phyloP scores from a whole-genome alignment of 2,329 filamentous ascomycete genomes.

The Catunica adiposa region DNA sequence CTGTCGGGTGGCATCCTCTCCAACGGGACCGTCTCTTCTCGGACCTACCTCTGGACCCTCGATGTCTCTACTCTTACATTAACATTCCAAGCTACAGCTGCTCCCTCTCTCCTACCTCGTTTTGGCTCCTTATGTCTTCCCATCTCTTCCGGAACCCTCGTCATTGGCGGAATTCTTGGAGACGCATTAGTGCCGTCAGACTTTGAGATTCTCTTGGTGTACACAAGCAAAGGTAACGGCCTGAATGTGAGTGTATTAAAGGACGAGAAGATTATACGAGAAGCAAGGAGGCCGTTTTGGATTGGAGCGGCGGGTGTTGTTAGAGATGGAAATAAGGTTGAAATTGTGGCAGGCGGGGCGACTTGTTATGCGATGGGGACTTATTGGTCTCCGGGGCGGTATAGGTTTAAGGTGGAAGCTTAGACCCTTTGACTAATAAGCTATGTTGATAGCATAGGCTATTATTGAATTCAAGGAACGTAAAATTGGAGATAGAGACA shows the following conservation, averaged over 20 bases:
- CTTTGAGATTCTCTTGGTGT: conserved; percentile 8
- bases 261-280: conserved; percentile 6
- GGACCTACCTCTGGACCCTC: conserved; percentile 49
- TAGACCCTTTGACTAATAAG: too few species aligned
- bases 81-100: background rate
- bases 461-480: too few species aligned
- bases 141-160: conserved; percentile 23
- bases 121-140: conserved; percentile 10
- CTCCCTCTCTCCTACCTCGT: background rate
- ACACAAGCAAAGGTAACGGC: background rate
- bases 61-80: background rate
- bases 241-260: background rate
- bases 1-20: too few species aligned
- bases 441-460: too few species aligned
- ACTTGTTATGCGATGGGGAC: conserved; percentile 86
- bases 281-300: conserved; percentile 39
- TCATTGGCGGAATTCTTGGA: conserved; percentile 7
- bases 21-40: conserved; percentile 55
- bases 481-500: too few species aligned
- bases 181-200: conserved; percentile 3
- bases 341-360: conserved; percentile 63
- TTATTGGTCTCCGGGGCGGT: conserved; percentile 56
- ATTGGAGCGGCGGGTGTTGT: conserved; percentile 46
- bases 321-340: conserved; percentile 28
- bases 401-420: conserved; percentile 21